phyloP scores from a whole-genome alignment of 768 basidiomycete species.

The Boletus speciosus region DNA sequence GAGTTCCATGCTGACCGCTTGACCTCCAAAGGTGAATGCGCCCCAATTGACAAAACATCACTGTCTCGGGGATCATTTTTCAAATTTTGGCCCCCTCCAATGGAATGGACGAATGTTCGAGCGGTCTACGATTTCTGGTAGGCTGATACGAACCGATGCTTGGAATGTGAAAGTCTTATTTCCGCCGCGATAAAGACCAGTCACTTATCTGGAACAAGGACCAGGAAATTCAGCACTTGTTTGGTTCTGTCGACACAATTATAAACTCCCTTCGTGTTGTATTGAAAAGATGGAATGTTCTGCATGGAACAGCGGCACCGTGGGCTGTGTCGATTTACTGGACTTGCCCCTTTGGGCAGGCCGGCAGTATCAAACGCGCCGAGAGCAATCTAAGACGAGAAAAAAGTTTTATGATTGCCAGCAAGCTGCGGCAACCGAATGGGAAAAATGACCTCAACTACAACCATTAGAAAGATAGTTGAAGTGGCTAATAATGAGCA shows the following conservation, averaged over 20 bases:
- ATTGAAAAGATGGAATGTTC: constrained; percentile 22
- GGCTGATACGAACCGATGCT: neutral
- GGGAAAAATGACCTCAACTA: neutral
- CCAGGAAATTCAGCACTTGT: constrained; percentile 5
- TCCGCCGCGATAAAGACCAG: constrained; percentile 10
- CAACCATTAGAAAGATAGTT: neutral
- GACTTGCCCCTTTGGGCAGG: constrained; percentile 16
- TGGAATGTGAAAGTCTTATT: constrained; percentile 6
- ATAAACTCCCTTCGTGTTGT: constrained; percentile 4
- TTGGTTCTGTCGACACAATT: constrained; percentile 24
- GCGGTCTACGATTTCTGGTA: neutral
- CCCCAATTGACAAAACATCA: neutral
- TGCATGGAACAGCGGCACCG: constrained; percentile 16
- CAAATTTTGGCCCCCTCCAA: neutral
- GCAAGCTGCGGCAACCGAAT: neutral
- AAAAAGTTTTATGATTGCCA: neutral
- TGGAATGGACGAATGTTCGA: constrained; percentile 2
- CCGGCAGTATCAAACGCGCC: neutral
- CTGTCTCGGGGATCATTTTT: neutral
- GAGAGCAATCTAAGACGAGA: neutral
- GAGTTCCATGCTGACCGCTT: constrained; percentile 4
- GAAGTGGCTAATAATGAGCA: neutral
- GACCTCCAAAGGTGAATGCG: constrained; percentile 5
- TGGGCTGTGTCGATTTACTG: constrained; percentile 17
- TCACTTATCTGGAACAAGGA: neutral